Evolutionary conservation across 352 stramenopile species (phyloP), one percentile per base, ranked within the genome.

Genomic region (Pythium rhizo-oryzae): DNA sequence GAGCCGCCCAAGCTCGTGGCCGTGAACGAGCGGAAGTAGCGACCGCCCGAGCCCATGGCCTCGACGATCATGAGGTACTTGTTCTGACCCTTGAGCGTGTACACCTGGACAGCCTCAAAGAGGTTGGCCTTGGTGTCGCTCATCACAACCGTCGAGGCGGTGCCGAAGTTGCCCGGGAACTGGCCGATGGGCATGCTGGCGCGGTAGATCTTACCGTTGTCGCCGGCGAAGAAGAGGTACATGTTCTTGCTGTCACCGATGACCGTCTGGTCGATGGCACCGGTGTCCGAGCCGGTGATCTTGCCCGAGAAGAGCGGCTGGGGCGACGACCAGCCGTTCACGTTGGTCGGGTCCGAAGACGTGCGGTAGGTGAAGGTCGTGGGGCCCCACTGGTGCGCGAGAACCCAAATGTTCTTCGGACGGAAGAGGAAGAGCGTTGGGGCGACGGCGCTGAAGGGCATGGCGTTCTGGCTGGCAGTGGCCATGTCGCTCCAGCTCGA

Each of bases 291-390:
- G 47, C 47, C 47, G 25, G 47, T 53, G 19, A 53, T 53, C n/a
- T 28, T 53, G 2, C 47, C 47, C 8, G 47, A 53, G 47, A 53
- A 53, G 47, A 53, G 47, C 21, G 47, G 47, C 47, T 53, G 47
- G 18, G 47, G 19, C 12, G 47, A 53, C 16, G 47, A 53, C 47
- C 47, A 53, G 19, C 47, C n/a, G 47, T 53, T 53, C 16, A 53
- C 47, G 19, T 53, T 53, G 19, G 47, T 53, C 15, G 47, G 47
- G 47, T 53, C 47, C 4, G 8, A n/a, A 8, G 50, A 57, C 25
- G 50, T 57, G 24, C 50, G 50, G 50, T 57, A 57, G 23, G 50
- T 57, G 50, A 57, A 57, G 21, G 50, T 57, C 50, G 50, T 57
- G 50, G 50, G 50, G n/a, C 50, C 50, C 50, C 50, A 57, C 50